These are phyloP conservation scores for Rhodofomes roseus DNA, from an alignment of 1,284 basidiomycete genomes.

Conservation along the genomic window DNA sequence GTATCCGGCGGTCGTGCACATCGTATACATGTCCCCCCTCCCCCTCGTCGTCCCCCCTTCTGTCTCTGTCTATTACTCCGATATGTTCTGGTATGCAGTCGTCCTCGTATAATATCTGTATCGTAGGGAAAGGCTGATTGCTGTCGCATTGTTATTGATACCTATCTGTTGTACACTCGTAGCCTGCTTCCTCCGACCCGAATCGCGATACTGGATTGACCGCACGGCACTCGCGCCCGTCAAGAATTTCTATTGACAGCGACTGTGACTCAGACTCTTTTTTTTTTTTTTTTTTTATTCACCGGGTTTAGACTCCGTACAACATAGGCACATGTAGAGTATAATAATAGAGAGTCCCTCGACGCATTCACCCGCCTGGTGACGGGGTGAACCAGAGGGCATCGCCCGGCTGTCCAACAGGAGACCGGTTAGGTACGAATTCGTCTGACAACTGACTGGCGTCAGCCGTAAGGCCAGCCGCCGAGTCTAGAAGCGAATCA, in stretches of 20 bases:
- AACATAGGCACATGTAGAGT: no score
- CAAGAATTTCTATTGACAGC: not conserved
- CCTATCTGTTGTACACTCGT: constrained; percentile 11
- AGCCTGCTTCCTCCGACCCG: constrained; percentile 5
- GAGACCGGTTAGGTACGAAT: no score
- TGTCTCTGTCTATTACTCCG: not conserved
- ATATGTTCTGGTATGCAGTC: constrained; percentile 1
- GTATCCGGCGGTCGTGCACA: not conserved
- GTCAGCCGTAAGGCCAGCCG: no score
- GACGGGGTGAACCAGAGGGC: no score
- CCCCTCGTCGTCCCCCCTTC: not conserved
- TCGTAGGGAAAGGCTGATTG: constrained; percentile 14
- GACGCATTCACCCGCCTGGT: no score
- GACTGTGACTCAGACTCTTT: no score
- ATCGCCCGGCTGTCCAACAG: no score
- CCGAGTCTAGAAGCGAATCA: no score
- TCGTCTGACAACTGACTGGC: no score
- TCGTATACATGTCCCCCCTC: constrained; percentile 6
- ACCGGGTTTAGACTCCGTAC: no score
- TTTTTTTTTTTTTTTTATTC: no score
- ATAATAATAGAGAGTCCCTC: no score
- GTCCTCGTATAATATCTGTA: constrained; percentile 15
- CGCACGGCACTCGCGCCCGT: not conserved
- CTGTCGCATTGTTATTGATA: constrained; percentile 13
- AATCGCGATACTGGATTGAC: not conserved